These are phyloP conservation scores for Talaromyces rugulosus DNA, from an alignment of 2,329 filamentous ascomycete species.

Conservation along the genomic window DNA sequence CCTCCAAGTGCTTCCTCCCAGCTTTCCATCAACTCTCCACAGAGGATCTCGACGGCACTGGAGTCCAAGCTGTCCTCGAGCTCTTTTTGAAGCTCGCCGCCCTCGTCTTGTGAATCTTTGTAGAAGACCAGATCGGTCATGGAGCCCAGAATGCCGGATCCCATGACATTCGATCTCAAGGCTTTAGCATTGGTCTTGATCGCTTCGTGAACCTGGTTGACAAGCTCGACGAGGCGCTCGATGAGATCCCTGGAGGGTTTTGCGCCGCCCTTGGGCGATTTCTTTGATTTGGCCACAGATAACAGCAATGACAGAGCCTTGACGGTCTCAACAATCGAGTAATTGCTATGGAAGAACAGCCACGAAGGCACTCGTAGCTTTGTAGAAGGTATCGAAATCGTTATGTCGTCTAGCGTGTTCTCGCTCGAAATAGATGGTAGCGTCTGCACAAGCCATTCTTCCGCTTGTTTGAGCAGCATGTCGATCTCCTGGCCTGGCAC, in stretches of 20 bases:
- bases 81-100: slow-evolving; percentile 21
- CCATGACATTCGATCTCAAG: slow-evolving; percentile 35
- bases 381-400: slow-evolving; percentile 21
- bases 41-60: slow-evolving; percentile 39
- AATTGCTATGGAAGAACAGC: slow-evolving; percentile 37
- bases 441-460: slow-evolving; percentile 29
- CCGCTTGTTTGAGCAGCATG: slow-evolving; percentile 23
- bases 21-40: slow-evolving; percentile 43
- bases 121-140: slow-evolving; percentile 35
- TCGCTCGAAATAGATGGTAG: slow-evolving; percentile 19
- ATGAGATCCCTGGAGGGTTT: slow-evolving; percentile 32
- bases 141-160: slow-evolving; percentile 38
- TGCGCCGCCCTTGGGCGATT: slow-evolving; percentile 23
- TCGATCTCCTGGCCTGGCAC: slow-evolving; percentile 27
- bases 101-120: slow-evolving; percentile 15
- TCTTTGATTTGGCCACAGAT: slow-evolving; percentile 22
- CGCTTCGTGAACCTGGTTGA: slow-evolving; percentile 27
- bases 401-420: slow-evolving; percentile 21
- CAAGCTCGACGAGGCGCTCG: slow-evolving; percentile 23
- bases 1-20: slow-evolving; percentile 45
- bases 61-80: slow-evolving; percentile 34
- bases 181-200: slow-evolving; percentile 31
- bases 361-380: slow-evolving; percentile 33
- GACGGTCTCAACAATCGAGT: slow-evolving; percentile 38
- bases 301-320: slow-evolving; percentile 35